Conservation (phyloP, 306 rosid genomes). For the Castanea mollissima region DNA sequence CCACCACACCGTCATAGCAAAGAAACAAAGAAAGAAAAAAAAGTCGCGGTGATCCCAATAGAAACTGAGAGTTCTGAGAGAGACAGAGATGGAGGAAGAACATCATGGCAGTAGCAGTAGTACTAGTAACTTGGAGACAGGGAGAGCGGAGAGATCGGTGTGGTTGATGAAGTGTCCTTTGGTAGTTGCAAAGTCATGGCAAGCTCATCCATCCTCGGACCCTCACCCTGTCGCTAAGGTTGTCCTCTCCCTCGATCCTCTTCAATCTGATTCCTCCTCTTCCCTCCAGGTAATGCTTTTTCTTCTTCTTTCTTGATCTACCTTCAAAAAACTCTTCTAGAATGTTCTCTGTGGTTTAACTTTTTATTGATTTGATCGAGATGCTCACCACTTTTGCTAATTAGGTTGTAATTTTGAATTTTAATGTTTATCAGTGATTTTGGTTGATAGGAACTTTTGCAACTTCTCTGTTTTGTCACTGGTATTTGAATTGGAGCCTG, state of each 20-base stretch:
- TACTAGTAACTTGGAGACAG: conserved; percentile 60
- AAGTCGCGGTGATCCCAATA: background rate
- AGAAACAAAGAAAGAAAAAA: background rate
- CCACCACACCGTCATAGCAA: too few relatives aligned
- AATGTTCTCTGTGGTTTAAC: background rate
- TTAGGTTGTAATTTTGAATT: background rate
- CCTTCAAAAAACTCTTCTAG: background rate
- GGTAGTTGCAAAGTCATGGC: conserved; percentile 89
- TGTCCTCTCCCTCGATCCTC: conserved; percentile 90
- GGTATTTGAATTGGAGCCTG: background rate
- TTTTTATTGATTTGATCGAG: background rate
- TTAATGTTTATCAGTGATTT: background rate
- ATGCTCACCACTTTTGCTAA: background rate
- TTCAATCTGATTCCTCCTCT: conserved; percentile 72
- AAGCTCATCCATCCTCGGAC: conserved; percentile 67
- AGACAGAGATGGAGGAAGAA: conserved; percentile 57
- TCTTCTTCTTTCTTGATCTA: background rate
- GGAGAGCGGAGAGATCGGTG: conserved; percentile 82
- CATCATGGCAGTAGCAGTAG: conserved; percentile 42
- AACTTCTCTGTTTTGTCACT: background rate
- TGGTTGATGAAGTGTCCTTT: conserved; percentile 98
- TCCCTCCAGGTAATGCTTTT: conserved; percentile 58
- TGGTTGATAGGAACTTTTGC: too few relatives aligned
- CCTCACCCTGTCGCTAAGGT: conserved; percentile 84
- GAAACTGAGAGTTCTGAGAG: background rate